A percentile compares a stretch with the other conserved stretches of the same genome.
Conservation (phyloP, 1,284 basidiomycete species). For the Cystobasidium slooffiae region DNA sequence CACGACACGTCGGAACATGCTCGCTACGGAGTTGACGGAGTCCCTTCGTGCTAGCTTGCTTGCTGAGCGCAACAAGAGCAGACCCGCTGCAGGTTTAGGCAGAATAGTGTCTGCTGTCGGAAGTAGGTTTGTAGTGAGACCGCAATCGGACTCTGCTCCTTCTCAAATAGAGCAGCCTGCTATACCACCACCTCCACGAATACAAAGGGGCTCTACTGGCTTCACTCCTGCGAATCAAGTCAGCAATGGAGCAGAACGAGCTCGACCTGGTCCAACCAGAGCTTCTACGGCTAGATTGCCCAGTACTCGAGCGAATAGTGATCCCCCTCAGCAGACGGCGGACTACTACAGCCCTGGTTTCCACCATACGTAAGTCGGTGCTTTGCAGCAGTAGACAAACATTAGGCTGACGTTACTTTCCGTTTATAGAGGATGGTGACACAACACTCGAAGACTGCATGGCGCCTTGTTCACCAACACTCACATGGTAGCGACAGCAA, state of each 20-base stretch:
- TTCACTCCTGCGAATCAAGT: slow-evolving; percentile 8
- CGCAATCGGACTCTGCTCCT: slow-evolving; percentile 17
- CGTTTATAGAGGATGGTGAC: too few species aligned
- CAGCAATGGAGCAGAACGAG: not conserved
- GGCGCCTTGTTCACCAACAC: too few species aligned
- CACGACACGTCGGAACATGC: slow-evolving; percentile 80
- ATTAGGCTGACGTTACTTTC: too few species aligned
- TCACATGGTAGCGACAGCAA: too few species aligned
- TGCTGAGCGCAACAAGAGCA: slow-evolving; percentile 68
- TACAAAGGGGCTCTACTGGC: slow-evolving; percentile 24
- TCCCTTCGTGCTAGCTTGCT: slow-evolving; percentile 77
- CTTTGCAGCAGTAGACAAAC: too few species aligned
- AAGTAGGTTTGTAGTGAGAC: slow-evolving; percentile 1
- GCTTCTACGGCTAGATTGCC: not conserved
- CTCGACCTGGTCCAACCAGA: not conserved
- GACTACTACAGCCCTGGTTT: slow-evolving; percentile 41
- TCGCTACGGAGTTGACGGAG: slow-evolving; percentile 82
- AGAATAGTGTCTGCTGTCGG: slow-evolving; percentile 20
- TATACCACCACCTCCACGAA: not conserved
- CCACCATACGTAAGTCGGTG: slow-evolving; percentile 35
- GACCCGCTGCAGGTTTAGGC: slow-evolving; percentile 5
- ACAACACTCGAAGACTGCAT: too few species aligned
- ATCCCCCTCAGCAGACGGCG: slow-evolving; percentile 19
- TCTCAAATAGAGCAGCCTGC: not conserved
- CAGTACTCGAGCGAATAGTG: slow-evolving; percentile 20